Percentiles rank a stretch among this genome's conserved stretches.
phyloP scores from a whole-genome alignment of 192 early-diverging fungal genomes.

The Entomortierella chlamydospora region DNA sequence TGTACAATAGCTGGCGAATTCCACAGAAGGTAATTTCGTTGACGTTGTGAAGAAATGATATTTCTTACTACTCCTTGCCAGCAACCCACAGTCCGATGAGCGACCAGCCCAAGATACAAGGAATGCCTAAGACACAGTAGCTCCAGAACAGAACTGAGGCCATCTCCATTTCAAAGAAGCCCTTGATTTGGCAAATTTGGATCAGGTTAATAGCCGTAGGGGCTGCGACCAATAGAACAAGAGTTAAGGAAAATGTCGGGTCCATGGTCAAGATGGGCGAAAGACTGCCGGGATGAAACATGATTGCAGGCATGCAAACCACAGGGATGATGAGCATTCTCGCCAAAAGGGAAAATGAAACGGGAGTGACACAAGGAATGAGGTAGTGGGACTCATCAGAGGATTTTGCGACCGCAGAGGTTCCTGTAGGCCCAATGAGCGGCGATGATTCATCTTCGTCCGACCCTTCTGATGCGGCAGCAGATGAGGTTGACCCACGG shows the following conservation, averaged over 20 bases:
- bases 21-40: too few relatives aligned
- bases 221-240: slow-evolving; percentile 70
- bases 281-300: slow-evolving; percentile 43
- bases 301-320: slow-evolving; percentile 30
- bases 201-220: slow-evolving; percentile 80
- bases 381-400: not conserved
- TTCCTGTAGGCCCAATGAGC: not conserved
- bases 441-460: slow-evolving; percentile 11
- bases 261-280: slow-evolving; percentile 65
- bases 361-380: slow-evolving; percentile 26
- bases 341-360: slow-evolving; percentile 28
- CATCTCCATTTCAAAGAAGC: slow-evolving; percentile 76
- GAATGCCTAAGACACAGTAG: slow-evolving; percentile 65
- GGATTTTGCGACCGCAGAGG: not conserved
- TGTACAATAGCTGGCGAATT: too few relatives aligned
- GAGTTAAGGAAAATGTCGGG: slow-evolving; percentile 71
- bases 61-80: not conserved
- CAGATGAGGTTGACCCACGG: not conserved
- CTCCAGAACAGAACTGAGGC: slow-evolving; percentile 75
- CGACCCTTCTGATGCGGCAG: slow-evolving; percentile 8
- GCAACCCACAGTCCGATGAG: slow-evolving; percentile 43
- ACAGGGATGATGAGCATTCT: slow-evolving; percentile 35
- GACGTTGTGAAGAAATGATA: too few relatives aligned
- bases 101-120: slow-evolving; percentile 40
- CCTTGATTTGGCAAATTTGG: slow-evolving; percentile 76